Conservation (phyloP, 306 rosid species). For the Inga leiocalycina region DNA sequence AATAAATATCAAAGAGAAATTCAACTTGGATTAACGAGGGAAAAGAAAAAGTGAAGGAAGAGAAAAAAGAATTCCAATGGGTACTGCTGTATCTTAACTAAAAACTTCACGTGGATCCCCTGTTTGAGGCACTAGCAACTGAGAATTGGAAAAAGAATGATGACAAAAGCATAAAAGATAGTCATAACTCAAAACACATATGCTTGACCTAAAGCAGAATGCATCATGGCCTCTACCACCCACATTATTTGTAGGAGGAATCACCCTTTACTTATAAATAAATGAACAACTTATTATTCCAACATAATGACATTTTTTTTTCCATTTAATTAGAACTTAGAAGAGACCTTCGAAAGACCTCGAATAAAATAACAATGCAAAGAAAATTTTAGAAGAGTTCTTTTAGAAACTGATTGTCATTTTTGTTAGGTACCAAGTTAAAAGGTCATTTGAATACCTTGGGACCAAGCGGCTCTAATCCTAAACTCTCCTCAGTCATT, state of each 20-base stretch:
- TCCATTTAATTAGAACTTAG: not conserved
- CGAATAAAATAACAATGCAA: not conserved
- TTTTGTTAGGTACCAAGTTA: constrained; percentile 22
- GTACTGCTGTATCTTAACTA: constrained; percentile 8
- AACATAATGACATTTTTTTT: constrained; percentile 13
- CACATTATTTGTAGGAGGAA: not conserved
- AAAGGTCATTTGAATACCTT: constrained; percentile 50
- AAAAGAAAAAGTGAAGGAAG: not conserved
- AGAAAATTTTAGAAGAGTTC: not conserved
- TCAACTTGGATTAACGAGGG: not conserved
- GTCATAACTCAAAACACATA: not conserved
- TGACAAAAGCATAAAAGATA: not conserved
- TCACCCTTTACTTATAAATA: not conserved
- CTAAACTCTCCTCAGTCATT: constrained; percentile 56
- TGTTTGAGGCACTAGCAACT: not conserved
- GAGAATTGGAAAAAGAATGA: constrained; percentile 3
- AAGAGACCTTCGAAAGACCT: constrained; percentile 19
- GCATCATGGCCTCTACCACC: not conserved
- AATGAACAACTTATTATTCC: not conserved
- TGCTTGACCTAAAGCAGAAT: constrained; percentile 19
- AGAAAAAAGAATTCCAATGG: not conserved
- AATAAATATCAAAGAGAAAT: not conserved
- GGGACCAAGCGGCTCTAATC: constrained; percentile 73
- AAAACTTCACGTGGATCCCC: not conserved
- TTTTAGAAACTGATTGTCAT: constrained; percentile 4